Percentiles rank a stretch among this genome's conserved stretches.
Conservation (phyloP, 140 eudicot species). For the Bidens hawaiensis region DNA sequence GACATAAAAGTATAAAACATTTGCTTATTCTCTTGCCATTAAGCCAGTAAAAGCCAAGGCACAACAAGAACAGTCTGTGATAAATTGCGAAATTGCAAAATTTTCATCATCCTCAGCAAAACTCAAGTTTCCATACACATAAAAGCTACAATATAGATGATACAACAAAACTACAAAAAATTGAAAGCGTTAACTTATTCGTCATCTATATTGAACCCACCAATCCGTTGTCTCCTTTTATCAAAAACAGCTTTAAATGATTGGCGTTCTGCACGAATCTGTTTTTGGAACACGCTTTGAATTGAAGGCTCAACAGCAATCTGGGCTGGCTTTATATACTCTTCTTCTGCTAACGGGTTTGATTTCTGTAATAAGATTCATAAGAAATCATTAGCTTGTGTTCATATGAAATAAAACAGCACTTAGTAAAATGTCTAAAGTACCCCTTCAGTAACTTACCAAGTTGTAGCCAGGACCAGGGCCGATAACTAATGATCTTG, state of each 20-base stretch:
- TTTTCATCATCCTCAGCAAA: not conserved
- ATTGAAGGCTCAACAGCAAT: slow-evolving; percentile 35
- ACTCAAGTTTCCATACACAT: not conserved
- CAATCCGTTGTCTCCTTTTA: slow-evolving; percentile 70
- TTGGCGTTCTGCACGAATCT: slow-evolving; percentile 78
- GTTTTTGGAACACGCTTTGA: slow-evolving; percentile 67
- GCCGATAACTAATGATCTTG: slow-evolving; percentile 70
- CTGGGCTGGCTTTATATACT: slow-evolving; percentile 21
- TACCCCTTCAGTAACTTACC: slow-evolving; percentile 40
- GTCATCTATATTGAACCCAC: slow-evolving; percentile 54
- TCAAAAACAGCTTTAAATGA: slow-evolving; percentile 91
- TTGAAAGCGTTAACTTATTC: slow-evolving; percentile 18
- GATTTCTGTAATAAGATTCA: slow-evolving; percentile 60
- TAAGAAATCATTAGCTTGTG: not conserved
- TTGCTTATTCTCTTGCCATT: not conserved
- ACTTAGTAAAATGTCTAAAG: not conserved
- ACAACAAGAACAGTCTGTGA: not conserved
- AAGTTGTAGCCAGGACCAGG: slow-evolving; percentile 94
- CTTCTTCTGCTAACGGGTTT: slow-evolving; percentile 77
- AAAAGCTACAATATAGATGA: not conserved
- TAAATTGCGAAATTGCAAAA: slow-evolving; percentile 6
- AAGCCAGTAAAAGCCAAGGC: not conserved
- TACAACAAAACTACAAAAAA: slow-evolving; percentile 1
- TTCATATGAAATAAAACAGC: not conserved
- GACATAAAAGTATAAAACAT: not conserved